Evolutionary conservation across 2,329 filamentous ascomycete genomes (phyloP).

Genomic region (Metarhizium guizhouense): DNA sequence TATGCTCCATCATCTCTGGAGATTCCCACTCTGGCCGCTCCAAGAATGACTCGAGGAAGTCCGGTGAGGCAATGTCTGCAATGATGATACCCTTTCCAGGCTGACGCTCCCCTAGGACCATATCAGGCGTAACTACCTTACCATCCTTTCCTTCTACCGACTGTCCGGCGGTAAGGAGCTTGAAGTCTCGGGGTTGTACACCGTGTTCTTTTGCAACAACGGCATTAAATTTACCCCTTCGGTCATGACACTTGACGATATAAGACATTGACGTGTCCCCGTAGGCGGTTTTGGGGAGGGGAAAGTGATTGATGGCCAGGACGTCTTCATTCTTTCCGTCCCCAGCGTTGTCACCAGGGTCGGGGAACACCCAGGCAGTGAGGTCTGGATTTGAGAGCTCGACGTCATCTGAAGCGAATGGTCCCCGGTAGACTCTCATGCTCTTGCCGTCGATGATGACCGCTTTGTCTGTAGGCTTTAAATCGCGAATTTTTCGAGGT

Average conservation of each 20-base stretch:
- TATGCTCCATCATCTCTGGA: slow-evolving; percentile 52
- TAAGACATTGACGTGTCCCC: slow-evolving; percentile 70
- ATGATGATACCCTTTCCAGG: slow-evolving; percentile 69
- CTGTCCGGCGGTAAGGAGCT: slow-evolving; percentile 51
- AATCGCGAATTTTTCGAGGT: slow-evolving; percentile 16
- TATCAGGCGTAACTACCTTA: slow-evolving; percentile 67
- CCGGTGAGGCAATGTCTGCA: slow-evolving; percentile 63
- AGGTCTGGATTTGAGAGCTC: slow-evolving; percentile 13
- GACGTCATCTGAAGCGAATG: slow-evolving; percentile 23
- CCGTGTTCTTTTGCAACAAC: slow-evolving; percentile 55
- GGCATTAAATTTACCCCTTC: slow-evolving; percentile 73
- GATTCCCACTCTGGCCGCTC: slow-evolving; percentile 64
- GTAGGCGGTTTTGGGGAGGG: slow-evolving; percentile 59
- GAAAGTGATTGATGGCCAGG: slow-evolving; percentile 15
- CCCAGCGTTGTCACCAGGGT: slow-evolving; percentile 6
- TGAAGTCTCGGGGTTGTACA: slow-evolving; percentile 50
- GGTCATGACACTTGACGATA: slow-evolving; percentile 66
- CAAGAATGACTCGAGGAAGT: slow-evolving; percentile 63
- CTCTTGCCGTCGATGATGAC: slow-evolving; percentile 58
- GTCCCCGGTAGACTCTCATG: slow-evolving; percentile 62
- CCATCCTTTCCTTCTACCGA: slow-evolving; percentile 57
- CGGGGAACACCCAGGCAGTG: slow-evolving; percentile 20
- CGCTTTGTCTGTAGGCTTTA: slow-evolving; percentile 20
- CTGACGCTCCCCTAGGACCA: slow-evolving; percentile 65
- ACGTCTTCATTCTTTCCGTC: slow-evolving; percentile 8